Percentiles rank a stretch among this genome's conserved stretches.
Evolutionary conservation across 2,329 filamentous ascomycete species (phyloP).

Genomic region (Mycosphaerella sp.): DNA sequence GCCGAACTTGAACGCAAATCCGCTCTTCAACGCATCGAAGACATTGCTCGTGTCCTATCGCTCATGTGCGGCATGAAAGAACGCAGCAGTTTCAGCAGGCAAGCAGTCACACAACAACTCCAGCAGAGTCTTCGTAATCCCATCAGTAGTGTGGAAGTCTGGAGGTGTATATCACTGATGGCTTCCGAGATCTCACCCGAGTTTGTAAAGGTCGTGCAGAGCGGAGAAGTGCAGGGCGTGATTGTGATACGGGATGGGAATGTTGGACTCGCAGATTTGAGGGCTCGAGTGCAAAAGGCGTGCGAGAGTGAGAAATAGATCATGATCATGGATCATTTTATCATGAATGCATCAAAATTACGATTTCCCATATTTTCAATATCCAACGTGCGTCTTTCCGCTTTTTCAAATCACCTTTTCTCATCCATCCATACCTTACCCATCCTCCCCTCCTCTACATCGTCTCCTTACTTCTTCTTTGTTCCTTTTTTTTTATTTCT

Average conservation of each 20-base stretch:
- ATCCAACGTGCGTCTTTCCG: no score
- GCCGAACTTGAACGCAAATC: slow-evolving; percentile 41
- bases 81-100: slow-evolving; percentile 42
- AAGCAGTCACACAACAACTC: slow-evolving; percentile 38
- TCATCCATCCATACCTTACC: no score
- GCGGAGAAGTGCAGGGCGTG: slow-evolving; percentile 39
- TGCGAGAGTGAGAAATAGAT: background rate
- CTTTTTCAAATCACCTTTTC: no score
- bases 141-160: slow-evolving; percentile 41
- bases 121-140: slow-evolving; percentile 43
- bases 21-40: slow-evolving; percentile 43
- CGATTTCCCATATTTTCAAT: no score
- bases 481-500: no score
- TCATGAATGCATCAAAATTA: no score
- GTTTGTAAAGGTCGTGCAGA: slow-evolving; percentile 38
- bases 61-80: slow-evolving; percentile 35
- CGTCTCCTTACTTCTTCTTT: no score
- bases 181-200: slow-evolving; percentile 40
- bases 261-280: slow-evolving; percentile 25
- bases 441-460: no score
- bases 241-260: slow-evolving; percentile 34
- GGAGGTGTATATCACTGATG: slow-evolving; percentile 40
- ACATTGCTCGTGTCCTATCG: slow-evolving; percentile 40
- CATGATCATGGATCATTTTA: background rate
- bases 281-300: slow-evolving; percentile 24